Evolutionary conservation across 177 flowering plant genomes (phyloP).

Genomic region (Vitis hybrid): DNA sequence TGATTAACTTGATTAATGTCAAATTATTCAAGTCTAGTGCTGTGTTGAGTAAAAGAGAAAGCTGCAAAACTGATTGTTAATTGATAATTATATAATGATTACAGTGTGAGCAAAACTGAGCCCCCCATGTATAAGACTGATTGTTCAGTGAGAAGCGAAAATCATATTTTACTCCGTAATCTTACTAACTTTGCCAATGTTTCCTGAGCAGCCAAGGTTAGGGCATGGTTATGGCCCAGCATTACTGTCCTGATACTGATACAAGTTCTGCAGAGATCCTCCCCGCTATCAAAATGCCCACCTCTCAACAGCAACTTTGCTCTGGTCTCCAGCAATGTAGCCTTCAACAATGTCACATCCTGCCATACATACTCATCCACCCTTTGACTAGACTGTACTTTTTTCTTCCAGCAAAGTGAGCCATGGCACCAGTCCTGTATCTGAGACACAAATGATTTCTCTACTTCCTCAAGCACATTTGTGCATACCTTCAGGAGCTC

Average conservation of each 20-base stretch:
- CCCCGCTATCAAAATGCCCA: conserved; percentile 80
- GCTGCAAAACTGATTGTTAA: neutral
- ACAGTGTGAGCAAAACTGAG: conserved; percentile 22
- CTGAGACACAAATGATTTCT: conserved; percentile 86
- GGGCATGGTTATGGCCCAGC: conserved; percentile 85
- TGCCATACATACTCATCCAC: conserved; percentile 94
- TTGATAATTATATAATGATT: conserved; percentile 8
- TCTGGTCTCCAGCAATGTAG: conserved; percentile 80
- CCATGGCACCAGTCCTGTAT: conserved; percentile 81
- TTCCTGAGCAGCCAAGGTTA: conserved; percentile 85
- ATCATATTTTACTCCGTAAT: conserved; percentile 72
- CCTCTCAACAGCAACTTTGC: conserved; percentile 81
- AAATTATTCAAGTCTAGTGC: neutral
- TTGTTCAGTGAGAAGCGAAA: neutral
- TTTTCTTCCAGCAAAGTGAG: conserved; percentile 78
- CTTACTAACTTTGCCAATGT: conserved; percentile 78
- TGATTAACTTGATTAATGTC: too few species aligned
- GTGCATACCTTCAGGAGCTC: conserved; percentile 89
- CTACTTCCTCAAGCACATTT: conserved; percentile 77
- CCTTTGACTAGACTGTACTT: conserved; percentile 35
- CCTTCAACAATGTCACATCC: conserved; percentile 83
- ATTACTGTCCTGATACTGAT: conserved; percentile 89
- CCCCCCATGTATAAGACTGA: neutral
- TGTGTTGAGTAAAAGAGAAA: neutral
- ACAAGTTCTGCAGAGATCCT: conserved; percentile 88